Conservation (phyloP, 2,329 filamentous ascomycete genomes). For the Podosphaera fusca region DNA sequence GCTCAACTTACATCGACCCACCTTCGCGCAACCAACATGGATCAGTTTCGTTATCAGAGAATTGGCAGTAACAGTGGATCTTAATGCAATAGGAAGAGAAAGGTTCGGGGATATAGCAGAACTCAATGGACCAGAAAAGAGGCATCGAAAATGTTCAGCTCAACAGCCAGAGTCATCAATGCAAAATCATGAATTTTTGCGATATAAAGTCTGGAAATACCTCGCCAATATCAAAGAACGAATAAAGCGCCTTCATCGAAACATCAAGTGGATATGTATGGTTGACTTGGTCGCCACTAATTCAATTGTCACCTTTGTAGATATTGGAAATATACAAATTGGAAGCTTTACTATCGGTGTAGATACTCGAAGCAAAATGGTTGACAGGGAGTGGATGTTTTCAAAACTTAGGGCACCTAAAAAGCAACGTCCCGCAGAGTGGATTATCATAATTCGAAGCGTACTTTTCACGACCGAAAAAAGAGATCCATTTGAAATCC, state of each 20-base stretch:
- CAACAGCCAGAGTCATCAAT: slow-evolving; percentile 6
- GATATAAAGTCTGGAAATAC: slow-evolving; percentile 58
- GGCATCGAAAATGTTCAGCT: slow-evolving; percentile 8
- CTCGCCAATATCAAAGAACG: slow-evolving; percentile 61
- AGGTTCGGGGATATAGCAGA: slow-evolving; percentile 9
- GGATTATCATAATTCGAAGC: slow-evolving; percentile 71
- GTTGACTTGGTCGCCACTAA: slow-evolving; percentile 74
- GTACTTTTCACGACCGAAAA: slow-evolving; percentile 75
- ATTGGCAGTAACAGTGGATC: slow-evolving; percentile 61
- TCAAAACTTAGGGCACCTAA: slow-evolving; percentile 48
- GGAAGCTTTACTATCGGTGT: slow-evolving; percentile 70
- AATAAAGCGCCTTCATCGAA: slow-evolving; percentile 66
- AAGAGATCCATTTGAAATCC: slow-evolving; percentile 59
- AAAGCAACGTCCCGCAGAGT: slow-evolving; percentile 62
- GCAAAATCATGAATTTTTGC: slow-evolving; percentile 17
- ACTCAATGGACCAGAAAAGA: slow-evolving; percentile 11
- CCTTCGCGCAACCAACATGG: slow-evolving; percentile 94
- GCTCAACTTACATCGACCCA: slow-evolving; percentile 72
- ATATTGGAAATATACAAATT: slow-evolving; percentile 66
- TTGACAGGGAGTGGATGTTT: slow-evolving; percentile 75
- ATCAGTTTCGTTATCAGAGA: slow-evolving; percentile 75
- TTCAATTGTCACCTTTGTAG: slow-evolving; percentile 50
- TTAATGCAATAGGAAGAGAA: slow-evolving; percentile 36
- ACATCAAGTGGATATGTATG: slow-evolving; percentile 71
- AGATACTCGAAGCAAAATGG: slow-evolving; percentile 76